Base-by-base conservation (phyloP, 2,329 filamentous ascomycete species). In the Stylonectria norvegica region DNA sequence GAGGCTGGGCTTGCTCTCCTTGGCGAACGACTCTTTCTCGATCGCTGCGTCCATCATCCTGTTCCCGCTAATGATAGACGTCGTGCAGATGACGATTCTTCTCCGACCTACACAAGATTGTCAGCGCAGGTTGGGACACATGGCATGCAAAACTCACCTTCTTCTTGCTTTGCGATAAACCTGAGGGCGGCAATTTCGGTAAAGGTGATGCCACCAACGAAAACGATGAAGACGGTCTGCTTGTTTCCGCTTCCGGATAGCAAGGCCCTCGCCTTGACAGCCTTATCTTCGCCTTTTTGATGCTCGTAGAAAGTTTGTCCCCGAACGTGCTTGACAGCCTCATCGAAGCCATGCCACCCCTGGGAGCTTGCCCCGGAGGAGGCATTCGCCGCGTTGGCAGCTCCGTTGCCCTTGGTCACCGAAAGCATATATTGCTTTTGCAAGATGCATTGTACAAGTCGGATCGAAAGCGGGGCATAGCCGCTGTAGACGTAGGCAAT, bases 401-500 rank as follows among this genome's bases (percentile, higher is more conserved):
- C 67, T 31, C 66, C 73, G 12, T 75, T 76, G 20, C 85, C 85
- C 52, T 79, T 82, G 37, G 79, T 82, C 9, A 90, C 76, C 4
- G 78, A 81, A 41, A 83, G 71, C 20, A 98, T 71, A 52, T 90
- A 86, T 41, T 88, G 81, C 64, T 98, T 98, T 63, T 97, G 90
- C 34, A 98, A 68, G 35, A 97, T 79, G 60, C 88, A 93, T 64
- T 98, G 94, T 5, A 98, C 85, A 4, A 98, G 78, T 12, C 93
- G 83, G 38, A 97, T 79, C 31, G 88, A 95, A 10, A 98, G 76
- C 0, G 93, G 94, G 4, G 94, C 93, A 60, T 97, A 98, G 37
- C 93, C 94, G 49, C 88, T 95, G 67, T 97, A 98, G 9, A 96
- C 90, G 58, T 98, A 98, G n/a, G 90, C 86, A 46, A 97, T 84